Evolutionary conservation across 805 yeast species (phyloP), one percentile per base, ranked within the genome.

Genomic region (Ogataea saltuana): DNA sequence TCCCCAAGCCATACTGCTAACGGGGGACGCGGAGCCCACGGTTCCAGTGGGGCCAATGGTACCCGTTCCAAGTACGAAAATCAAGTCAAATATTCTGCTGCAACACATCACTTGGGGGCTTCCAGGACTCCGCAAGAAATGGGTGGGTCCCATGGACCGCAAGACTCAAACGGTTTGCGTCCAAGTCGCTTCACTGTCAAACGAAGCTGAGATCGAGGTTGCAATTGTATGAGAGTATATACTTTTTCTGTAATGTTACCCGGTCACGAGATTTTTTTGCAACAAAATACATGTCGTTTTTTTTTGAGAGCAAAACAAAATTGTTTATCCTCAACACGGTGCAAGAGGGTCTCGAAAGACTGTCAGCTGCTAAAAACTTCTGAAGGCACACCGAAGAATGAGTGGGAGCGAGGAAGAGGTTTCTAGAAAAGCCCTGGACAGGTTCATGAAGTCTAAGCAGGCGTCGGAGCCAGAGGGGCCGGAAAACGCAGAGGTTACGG

Each of bases 371-470:
- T n/a, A n/a, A n/a, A n/a, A n/a, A n/a, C n/a, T n/a, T n/a, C n/a
- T n/a, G n/a, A n/a, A n/a, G n/a, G n/a, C n/a, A n/a, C n/a, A n/a
- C n/a, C n/a, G n/a, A 45, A 44, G 32, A 44, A 46, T 29, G 34
- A 34, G 17, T 41, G 48, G 39, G 45, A 46, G 40, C 36, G 36
- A 37, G 18, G 38, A 33, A 16, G 31, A 28, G 18, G 31, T 28
- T 13, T 46, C 20, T 22, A 46, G n/a, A 33, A 46, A 22, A 31
- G 53, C 53, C 6, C 29, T 50, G 13, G 34, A 45, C 16, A 36
- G 48, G 23, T 50, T 35, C 23, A 50, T 45, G 42, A 46, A 43
- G 38, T 26, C 50, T 10, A 47, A 45, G 22, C 31, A 21, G 23
- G 22, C 37, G n/a, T 15, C 30, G n/a, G n/a, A n/a, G n/a, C n/a